Evolutionary conservation across 139 green algal species (phyloP), one percentile per base, ranked within the genome.

Genomic region (Tetradesmus obliquus): DNA sequence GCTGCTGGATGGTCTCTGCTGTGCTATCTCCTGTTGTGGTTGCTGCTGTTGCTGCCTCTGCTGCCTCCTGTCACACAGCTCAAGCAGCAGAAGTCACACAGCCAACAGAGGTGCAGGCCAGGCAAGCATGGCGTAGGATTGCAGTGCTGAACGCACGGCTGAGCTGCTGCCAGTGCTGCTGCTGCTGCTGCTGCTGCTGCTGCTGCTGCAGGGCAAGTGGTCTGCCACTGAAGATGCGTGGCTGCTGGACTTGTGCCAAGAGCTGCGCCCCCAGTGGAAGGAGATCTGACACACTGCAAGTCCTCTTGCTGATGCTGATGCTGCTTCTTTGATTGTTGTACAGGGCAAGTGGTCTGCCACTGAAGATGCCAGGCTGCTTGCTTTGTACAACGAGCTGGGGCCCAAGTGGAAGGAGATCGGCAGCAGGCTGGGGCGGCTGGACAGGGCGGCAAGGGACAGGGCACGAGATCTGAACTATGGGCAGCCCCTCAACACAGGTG

Each of bases 381-480:
- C 92, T 71, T 87, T 97, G 87, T 95, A 97, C 62, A 57, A 82
- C 10, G 90, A 88, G 74, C 85, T 93, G 24, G 96, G 96, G 13
- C 76, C 86, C 22, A 88, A 88, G 54, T 98, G 96, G 96, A 95
- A 91, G 79, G 84, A 94, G 82, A 96, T 98, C 15, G 94, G 94
- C 8, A 22, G 17, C 5, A 86, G 84, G 9, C 89, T 98, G 82
- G 94, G 93, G 5, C 91, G 96, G 74, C 24, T 58, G 0, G 80
- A 79, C 32, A 85, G 55, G 24, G 22, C 66, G 5, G 90, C 94
- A 19, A 89, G 94, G 88, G 96, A 92, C 45, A 91, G 95, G 24
- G 87, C 83, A 20, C 89, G 89, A 54, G 17, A 93, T 7, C 91
- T 96, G 82, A 96, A 94, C 93, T 84, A 95, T 74, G 92, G 92